These are phyloP conservation scores for Tetrapisispora nanseiensis DNA, from an alignment of 805 yeast genomes.

Conservation along the genomic window DNA sequence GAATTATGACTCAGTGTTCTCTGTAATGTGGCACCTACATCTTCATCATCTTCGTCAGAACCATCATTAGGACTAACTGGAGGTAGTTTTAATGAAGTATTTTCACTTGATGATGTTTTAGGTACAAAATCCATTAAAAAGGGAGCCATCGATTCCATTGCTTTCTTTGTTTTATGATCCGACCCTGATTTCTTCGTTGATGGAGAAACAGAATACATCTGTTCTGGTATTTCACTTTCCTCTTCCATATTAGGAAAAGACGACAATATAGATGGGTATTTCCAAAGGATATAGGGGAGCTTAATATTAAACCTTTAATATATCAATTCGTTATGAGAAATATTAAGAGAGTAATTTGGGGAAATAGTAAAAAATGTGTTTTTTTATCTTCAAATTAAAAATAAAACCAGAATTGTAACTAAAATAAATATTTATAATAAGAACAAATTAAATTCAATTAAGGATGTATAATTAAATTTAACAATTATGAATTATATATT, in stretches of 20 bases:
- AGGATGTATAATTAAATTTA: too few relatives aligned
- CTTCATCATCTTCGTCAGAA: slow-evolving; percentile 20
- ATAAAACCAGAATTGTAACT: too few relatives aligned
- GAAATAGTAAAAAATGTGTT: too few relatives aligned
- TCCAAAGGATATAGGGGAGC: too few relatives aligned
- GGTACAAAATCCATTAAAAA: slow-evolving; percentile 66
- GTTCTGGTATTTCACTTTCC: background rate
- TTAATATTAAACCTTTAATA: too few relatives aligned
- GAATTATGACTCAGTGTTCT: slow-evolving; percentile 21
- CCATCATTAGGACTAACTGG: slow-evolving; percentile 18
- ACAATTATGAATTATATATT: too few relatives aligned
- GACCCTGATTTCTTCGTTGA: background rate
- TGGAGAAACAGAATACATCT: background rate
- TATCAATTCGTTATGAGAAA: too few relatives aligned
- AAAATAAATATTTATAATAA: too few relatives aligned
- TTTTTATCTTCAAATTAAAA: too few relatives aligned
- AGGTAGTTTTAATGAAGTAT: slow-evolving; percentile 30
- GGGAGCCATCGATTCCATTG: slow-evolving; percentile 75
- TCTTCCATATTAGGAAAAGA: background rate
- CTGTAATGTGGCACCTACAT: slow-evolving; percentile 17
- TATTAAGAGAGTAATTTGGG: too few relatives aligned
- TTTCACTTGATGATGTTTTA: slow-evolving; percentile 49
- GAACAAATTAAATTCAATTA: too few relatives aligned
- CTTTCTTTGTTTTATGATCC: slow-evolving; percentile 33
- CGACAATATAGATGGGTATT: too few relatives aligned